phyloP scores from a whole-genome alignment of 352 stramenopile species.

The Vaucheria bursata region DNA sequence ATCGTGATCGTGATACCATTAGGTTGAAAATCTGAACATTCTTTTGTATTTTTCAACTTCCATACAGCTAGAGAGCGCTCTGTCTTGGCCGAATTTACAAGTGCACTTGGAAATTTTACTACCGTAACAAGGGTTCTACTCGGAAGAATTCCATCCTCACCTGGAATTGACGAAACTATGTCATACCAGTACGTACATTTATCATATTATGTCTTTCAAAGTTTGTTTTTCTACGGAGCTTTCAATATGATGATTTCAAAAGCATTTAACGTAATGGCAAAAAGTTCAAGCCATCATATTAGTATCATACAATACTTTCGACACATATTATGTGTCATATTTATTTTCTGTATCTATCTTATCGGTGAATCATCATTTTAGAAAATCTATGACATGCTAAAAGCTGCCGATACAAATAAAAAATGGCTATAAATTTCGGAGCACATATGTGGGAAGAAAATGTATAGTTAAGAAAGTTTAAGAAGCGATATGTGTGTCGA shows the following conservation, averaged over 20 bases:
- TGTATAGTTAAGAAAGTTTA: too few relatives aligned
- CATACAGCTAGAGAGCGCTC: slow-evolving; percentile 28
- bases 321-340: neutral
- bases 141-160: slow-evolving; percentile 74
- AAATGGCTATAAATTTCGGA: too few relatives aligned
- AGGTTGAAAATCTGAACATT: too few relatives aligned
- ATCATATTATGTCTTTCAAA: neutral
- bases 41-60: too few relatives aligned
- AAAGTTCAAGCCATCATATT: neutral
- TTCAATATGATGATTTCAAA: slow-evolving; percentile 9
- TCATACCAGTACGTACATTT: slow-evolving; percentile 38
- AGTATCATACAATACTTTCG: neutral
- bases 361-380: too few relatives aligned
- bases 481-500: too few relatives aligned
- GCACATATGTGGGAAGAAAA: too few relatives aligned
- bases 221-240: slow-evolving; percentile 54
- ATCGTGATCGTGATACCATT: slow-evolving; percentile 13
- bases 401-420: too few relatives aligned
- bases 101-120: slow-evolving; percentile 78
- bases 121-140: slow-evolving; percentile 94
- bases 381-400: too few relatives aligned
- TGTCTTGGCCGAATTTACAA: slow-evolving; percentile 93
- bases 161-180: slow-evolving; percentile 29
- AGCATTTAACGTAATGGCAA: neutral
- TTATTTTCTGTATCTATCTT: too few relatives aligned